These are phyloP conservation scores for Somion occarium DNA, from an alignment of 1,284 basidiomycete genomes.

Conservation along the genomic window DNA sequence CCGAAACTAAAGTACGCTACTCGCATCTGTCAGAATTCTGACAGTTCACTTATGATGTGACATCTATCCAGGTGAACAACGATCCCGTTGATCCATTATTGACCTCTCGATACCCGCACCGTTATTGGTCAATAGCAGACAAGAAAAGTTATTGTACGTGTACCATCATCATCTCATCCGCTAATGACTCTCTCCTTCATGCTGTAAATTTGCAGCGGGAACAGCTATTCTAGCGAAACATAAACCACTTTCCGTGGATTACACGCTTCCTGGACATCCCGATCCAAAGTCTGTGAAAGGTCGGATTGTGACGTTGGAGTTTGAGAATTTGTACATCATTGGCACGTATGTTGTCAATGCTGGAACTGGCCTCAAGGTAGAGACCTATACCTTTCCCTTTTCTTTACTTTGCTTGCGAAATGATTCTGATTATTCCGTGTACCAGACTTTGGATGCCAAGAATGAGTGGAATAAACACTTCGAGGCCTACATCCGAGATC, in stretches of 20 bases:
- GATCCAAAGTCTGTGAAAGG: slow-evolving; percentile 61
- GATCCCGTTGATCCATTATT: slow-evolving; percentile 55
- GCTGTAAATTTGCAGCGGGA: slow-evolving; percentile 51
- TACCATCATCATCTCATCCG: not conserved
- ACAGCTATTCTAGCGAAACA: slow-evolving; percentile 79
- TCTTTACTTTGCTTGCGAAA: not conserved
- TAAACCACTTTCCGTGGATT: slow-evolving; percentile 64
- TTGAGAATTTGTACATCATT: slow-evolving; percentile 65
- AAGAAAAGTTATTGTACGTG: slow-evolving; percentile 73
- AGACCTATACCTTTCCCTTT: not conserved
- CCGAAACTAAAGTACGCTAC: slow-evolving; percentile 69
- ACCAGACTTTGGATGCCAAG: slow-evolving; percentile 67
- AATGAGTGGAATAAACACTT: slow-evolving; percentile 77
- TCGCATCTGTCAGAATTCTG: not conserved
- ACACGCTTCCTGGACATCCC: slow-evolving; percentile 70
- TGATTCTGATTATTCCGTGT: not conserved
- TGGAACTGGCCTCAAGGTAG: slow-evolving; percentile 73
- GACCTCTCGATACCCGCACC: slow-evolving; percentile 56
- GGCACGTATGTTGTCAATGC: slow-evolving; percentile 91
- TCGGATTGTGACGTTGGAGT: slow-evolving; percentile 79
- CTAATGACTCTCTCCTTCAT: not conserved
- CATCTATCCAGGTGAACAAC: slow-evolving; percentile 65
- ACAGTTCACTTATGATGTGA: not conserved
- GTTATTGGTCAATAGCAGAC: slow-evolving; percentile 69
- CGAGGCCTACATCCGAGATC: slow-evolving; percentile 61